Conservation (phyloP, 768 basidiomycete genomes). For the Lyophyllum decastes region DNA sequence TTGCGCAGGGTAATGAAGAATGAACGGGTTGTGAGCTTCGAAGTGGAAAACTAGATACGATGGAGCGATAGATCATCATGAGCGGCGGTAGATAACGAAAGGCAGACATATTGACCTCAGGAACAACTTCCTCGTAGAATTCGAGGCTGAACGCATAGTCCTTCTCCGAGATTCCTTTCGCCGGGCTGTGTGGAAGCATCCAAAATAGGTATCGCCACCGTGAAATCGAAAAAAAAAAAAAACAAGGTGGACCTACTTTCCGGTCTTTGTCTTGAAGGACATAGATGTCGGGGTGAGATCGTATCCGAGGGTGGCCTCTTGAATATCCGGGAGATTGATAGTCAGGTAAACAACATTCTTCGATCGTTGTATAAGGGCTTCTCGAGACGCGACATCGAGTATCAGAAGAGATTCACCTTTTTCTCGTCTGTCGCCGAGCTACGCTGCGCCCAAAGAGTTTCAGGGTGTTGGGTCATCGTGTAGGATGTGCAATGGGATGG, state of each 20-base stretch:
- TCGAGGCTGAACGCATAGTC: slow-evolving; percentile 78
- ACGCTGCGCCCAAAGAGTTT: slow-evolving; percentile 95
- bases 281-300: slow-evolving; percentile 56
- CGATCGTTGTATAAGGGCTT: slow-evolving; percentile 9
- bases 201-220: slow-evolving; percentile 7
- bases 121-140: slow-evolving; percentile 72
- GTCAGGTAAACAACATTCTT: slow-evolving; percentile 90
- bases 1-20: slow-evolving; percentile 76
- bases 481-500: slow-evolving; percentile 15
- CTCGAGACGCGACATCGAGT: slow-evolving; percentile 21
- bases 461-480: slow-evolving; percentile 68
- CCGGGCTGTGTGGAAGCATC: slow-evolving; percentile 25
- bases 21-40: slow-evolving; percentile 66
- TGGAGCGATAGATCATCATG: slow-evolving; percentile 6
- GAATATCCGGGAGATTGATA: slow-evolving; percentile 78
- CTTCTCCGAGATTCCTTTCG: slow-evolving; percentile 48
- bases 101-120: slow-evolving; percentile 57
- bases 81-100: not conserved
- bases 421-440: slow-evolving; percentile 62
- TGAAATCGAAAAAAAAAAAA: not conserved
- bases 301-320: slow-evolving; percentile 57
- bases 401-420: slow-evolving; percentile 53
- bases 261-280: slow-evolving; percentile 65
- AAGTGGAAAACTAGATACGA: slow-evolving; percentile 50
- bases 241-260: slow-evolving; percentile 47